A percentile compares a stretch with the other conserved stretches of the same genome.
Conservation (phyloP, 306 rosid species). For the Biancaea sappan region DNA sequence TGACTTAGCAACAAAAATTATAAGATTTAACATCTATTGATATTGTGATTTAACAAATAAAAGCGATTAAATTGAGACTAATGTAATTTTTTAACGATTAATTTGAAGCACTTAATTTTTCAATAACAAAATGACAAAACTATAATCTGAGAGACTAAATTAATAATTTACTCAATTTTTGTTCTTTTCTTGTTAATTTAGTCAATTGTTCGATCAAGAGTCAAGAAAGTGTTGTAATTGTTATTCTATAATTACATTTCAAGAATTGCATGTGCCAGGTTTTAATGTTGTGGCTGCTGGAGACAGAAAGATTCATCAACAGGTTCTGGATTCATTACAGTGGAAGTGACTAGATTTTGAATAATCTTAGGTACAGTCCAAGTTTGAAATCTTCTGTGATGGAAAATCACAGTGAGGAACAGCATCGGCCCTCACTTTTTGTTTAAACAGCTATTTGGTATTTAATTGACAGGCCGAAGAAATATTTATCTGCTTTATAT, state of each 20-base stretch:
- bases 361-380: not conserved
- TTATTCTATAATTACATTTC: not conserved
- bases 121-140: no score
- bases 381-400: conserved; percentile 8
- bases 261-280: conserved; percentile 48
- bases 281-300: conserved; percentile 90
- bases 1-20: no score
- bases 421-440: no score
- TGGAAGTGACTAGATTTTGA: conserved; percentile 54
- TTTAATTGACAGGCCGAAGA: no score
- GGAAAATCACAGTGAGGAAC: not conserved
- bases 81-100: no score
- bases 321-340: conserved; percentile 66
- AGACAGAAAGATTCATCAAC: conserved; percentile 74
- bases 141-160: no score
- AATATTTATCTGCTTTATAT: no score
- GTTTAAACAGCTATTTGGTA: not conserved
- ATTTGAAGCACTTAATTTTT: no score
- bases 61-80: no score
- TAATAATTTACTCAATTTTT: no score
- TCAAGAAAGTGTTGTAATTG: not conserved
- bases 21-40: no score
- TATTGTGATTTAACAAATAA: no score
- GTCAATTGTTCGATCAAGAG: conserved; percentile 3
- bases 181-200: conserved; percentile 15